These are phyloP conservation scores for Lactarius vividus DNA, from an alignment of 768 basidiomycete genomes.

Conservation along the genomic window DNA sequence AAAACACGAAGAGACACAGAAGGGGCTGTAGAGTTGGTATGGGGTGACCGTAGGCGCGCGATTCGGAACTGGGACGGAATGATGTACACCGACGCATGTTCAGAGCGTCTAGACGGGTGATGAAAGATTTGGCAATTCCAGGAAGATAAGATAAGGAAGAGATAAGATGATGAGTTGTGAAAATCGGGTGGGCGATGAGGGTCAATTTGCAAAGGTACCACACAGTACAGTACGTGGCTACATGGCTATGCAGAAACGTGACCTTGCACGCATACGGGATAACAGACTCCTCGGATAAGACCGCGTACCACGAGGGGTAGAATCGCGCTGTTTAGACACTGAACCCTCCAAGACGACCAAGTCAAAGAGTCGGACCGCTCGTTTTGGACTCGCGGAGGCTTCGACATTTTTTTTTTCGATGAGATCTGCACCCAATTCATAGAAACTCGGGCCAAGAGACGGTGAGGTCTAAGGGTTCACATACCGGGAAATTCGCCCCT, in stretches of 20 bases:
- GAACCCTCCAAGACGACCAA: neutral
- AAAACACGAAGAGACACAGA: neutral
- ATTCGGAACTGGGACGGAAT: neutral
- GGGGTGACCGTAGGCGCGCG: neutral
- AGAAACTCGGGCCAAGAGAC: neutral
- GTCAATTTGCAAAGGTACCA: neutral
- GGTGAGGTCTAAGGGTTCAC: neutral
- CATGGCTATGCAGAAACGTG: neutral
- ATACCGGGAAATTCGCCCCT: slow-evolving; percentile 13
- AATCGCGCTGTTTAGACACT: neutral
- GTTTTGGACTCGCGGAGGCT: slow-evolving; percentile 8
- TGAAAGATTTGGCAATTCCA: neutral
- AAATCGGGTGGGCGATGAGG: neutral
- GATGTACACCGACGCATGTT: neutral
- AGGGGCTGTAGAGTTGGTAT: neutral
- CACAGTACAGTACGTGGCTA: neutral
- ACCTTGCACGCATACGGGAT: neutral
- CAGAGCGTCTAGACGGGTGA: neutral
- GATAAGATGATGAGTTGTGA: neutral
- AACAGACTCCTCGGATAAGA: neutral
- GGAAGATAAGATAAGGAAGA: neutral
- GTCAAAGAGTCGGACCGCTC: neutral
- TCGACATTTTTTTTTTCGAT: slow-evolving; percentile 1
- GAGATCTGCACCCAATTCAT: slow-evolving; percentile 2
- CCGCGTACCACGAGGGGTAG: neutral